Conservation (phyloP, 129 eudicot species). For the Flaveria sonorensis region DNA sequence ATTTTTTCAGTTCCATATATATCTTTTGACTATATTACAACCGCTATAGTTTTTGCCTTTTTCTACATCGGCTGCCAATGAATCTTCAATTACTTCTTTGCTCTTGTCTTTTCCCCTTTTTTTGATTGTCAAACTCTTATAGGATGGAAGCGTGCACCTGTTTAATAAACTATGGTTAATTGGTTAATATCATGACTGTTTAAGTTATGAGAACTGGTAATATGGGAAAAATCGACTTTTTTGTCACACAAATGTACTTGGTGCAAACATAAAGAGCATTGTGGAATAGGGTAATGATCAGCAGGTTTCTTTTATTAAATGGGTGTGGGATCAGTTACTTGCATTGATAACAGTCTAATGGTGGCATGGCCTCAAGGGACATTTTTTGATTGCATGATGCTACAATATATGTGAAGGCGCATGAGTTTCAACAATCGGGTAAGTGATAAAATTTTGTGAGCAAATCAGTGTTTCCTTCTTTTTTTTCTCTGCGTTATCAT, state of each 20-base stretch:
- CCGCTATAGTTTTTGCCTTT: background rate
- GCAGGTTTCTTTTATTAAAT: slow-evolving; percentile 9
- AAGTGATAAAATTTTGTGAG: slow-evolving; percentile 39
- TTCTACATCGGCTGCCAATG: background rate
- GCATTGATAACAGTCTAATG: slow-evolving; percentile 16
- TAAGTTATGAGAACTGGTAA: slow-evolving; percentile 2
- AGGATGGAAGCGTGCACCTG: slow-evolving; percentile 10
- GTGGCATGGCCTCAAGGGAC: slow-evolving; percentile 26
- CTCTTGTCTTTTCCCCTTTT: background rate
- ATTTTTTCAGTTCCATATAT: background rate
- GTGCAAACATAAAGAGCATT: slow-evolving; percentile 25
- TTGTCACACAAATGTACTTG: slow-evolving; percentile 8
- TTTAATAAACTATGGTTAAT: background rate
- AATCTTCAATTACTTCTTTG: background rate
- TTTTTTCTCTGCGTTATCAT: slow-evolving; percentile 23
- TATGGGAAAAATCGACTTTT: background rate
- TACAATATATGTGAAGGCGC: slow-evolving; percentile 40
- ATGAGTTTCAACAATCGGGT: slow-evolving; percentile 41
- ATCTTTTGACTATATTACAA: background rate
- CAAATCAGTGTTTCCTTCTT: slow-evolving; percentile 23
- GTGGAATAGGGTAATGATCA: slow-evolving; percentile 29
- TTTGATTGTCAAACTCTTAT: background rate
- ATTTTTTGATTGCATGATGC: slow-evolving; percentile 34
- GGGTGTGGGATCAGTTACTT: slow-evolving; percentile 32
- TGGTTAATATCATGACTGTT: slow-evolving; percentile 9